Evolutionary conservation across 2,329 filamentous ascomycete species (phyloP), one percentile per base, ranked within the genome.

Genomic region (Falciphora oryzae): DNA sequence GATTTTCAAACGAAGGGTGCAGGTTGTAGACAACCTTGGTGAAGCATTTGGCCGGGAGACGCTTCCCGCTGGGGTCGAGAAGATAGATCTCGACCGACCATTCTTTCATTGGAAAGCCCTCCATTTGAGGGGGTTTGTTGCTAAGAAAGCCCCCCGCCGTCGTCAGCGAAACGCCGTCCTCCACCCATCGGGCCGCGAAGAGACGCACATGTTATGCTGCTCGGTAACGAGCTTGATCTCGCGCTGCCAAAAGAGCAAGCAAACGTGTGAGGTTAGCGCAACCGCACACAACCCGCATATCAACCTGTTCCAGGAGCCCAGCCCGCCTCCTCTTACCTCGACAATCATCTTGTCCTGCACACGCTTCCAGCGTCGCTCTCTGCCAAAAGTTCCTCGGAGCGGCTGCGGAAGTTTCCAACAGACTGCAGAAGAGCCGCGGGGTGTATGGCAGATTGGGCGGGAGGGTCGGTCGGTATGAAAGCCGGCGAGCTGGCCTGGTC

Each of bases 11-110:
- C 62, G 92, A 95, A 44, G 95, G 94, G 77, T 99, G 95, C 35
- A 99, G 85, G 73, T 92, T 91, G 81, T 97, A 99, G 65, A 89
- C 89, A 57, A 91, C 94, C 80, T 96, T 97, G 74, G 92, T 91
- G 80, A 97, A 98, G 77, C 93, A 86, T 70, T 81, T 91, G 64
- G 94, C 93, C 10, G 90, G 85, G 63, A 92, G 84, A 77, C 96
- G 89, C 70, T 95, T 91, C 70, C 93, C 93, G 68, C 91, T 87
- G 71, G 96, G 90, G 69, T 97, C 93, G 64, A 97, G 77, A 63
- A 98, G 77, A 78, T 86, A 92, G 70, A 99, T 82, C 77, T 90
- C 89, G 75, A 98, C 91, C 70, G 86, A 93, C 95, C 95, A 99
- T 78, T 87, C 83, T 75, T 95, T 89, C 86, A 97, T 93, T 14